These are phyloP conservation scores for Melocanna baccifera DNA, from an alignment of 176 grass and related monocot genomes.

Conservation along the genomic window DNA sequence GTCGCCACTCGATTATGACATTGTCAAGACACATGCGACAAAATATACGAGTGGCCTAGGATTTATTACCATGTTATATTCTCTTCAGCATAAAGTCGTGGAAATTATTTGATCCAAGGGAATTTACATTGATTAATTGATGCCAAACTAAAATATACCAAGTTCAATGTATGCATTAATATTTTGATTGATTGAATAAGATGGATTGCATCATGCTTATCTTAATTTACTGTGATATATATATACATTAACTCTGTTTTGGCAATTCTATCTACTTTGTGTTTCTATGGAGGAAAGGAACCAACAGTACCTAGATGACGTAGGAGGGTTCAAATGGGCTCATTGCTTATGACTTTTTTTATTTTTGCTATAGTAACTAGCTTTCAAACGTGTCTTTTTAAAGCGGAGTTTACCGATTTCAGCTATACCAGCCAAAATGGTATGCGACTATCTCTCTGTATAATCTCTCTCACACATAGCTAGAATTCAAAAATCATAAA, in stretches of 20 bases:
- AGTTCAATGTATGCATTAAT: conserved; percentile 22
- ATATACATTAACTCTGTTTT: accelerated
- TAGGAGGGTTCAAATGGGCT: not conserved
- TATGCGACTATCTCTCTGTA: too few species aligned
- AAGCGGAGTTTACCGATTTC: too few species aligned
- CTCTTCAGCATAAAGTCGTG: conserved; percentile 3
- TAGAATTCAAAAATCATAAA: too few species aligned
- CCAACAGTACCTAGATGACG: too few species aligned
- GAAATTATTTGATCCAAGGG: not conserved
- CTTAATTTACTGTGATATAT: conserved; percentile 6
- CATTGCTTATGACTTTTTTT: too few species aligned
- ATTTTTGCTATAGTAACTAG: too few species aligned
- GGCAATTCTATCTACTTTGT: not conserved
- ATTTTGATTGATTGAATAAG: conserved; percentile 19
- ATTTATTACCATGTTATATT: conserved; percentile 16
- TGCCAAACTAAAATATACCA: not conserved
- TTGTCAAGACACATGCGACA: conserved; percentile 6
- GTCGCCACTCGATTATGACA: conserved; percentile 41
- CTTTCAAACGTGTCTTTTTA: too few species aligned
- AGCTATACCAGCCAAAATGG: too few species aligned
- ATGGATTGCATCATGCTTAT: conserved; percentile 11
- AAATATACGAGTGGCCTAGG: conserved; percentile 25
- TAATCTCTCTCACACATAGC: too few species aligned
- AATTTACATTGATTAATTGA: not conserved
- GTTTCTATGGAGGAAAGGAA: not conserved